Conservation (phyloP, 371 early-diverging fungal genomes). For the Mucor lusitanicus region DNA sequence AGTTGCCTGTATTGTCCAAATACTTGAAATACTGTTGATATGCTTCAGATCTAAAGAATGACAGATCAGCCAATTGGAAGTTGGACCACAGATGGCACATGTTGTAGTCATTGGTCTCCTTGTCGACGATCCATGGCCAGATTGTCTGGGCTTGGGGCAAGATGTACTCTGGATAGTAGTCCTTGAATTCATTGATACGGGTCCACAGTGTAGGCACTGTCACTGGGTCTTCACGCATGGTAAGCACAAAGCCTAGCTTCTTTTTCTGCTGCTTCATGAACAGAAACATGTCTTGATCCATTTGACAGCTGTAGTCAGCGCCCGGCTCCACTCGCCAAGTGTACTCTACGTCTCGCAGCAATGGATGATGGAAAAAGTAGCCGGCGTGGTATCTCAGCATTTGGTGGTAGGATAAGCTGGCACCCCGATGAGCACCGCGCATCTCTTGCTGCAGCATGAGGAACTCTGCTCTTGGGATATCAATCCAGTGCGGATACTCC, state of each 20-base stretch:
- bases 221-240: constrained; percentile 71
- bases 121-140: constrained; percentile 31
- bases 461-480: constrained; percentile 22
- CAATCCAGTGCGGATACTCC: constrained; percentile 49
- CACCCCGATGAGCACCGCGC: constrained; percentile 18
- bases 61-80: constrained; percentile 70
- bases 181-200: constrained; percentile 58
- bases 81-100: constrained; percentile 81
- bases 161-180: constrained; percentile 33
- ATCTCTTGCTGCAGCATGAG: constrained; percentile 21
- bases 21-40: constrained; percentile 81
- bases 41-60: constrained; percentile 70
- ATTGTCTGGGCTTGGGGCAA: constrained; percentile 24
- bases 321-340: constrained; percentile 97
- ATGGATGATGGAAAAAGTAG: constrained; percentile 81
- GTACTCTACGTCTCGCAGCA: constrained; percentile 78
- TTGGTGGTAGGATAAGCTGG: constrained; percentile 24
- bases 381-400: constrained; percentile 78
- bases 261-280: constrained; percentile 78
- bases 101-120: constrained; percentile 41
- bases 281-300: constrained; percentile 87
- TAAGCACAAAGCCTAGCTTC: constrained; percentile 77
- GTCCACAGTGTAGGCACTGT: constrained; percentile 85
- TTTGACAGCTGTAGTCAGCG: constrained; percentile 81
- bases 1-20: constrained; percentile 85